Percentiles rank a stretch among this genome's conserved stretches.
Conservation (phyloP, 2,329 filamentous ascomycete genomes). For the Fusarium piperis region DNA sequence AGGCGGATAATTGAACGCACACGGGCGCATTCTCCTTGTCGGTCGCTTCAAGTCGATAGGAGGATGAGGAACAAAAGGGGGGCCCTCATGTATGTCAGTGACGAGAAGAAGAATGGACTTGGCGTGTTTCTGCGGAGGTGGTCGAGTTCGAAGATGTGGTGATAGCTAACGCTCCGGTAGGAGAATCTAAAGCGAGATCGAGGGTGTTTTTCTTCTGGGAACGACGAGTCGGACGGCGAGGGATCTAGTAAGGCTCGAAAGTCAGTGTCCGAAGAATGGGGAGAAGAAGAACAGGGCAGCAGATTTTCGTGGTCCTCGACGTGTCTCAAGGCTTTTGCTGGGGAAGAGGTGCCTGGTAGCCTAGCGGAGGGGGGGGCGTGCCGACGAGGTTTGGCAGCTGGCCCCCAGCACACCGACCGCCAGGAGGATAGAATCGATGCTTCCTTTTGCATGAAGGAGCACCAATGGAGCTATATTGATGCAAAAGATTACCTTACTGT, state of each 20-base stretch:
- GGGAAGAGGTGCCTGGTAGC: constrained; percentile 1
- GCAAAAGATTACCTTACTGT: constrained; percentile 18
- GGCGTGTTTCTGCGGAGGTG: neutral
- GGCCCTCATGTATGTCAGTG: neutral
- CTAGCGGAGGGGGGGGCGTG: constrained; percentile 14
- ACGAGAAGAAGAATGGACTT: neutral
- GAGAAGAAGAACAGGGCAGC: constrained; percentile 9
- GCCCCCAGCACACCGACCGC: neutral
- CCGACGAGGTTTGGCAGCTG: neutral
- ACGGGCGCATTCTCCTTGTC: neutral
- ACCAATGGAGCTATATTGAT: neutral
- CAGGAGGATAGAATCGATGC: neutral
- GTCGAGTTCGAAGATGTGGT: neutral
- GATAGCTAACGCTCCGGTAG: neutral
- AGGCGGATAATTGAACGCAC: neutral
- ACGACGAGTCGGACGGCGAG: neutral
- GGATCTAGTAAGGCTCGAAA: neutral
- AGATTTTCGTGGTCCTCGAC: constrained; percentile 18
- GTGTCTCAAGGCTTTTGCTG: constrained; percentile 9
- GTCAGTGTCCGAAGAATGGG: neutral
- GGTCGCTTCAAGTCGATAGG: constrained; percentile 5
- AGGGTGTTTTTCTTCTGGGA: neutral
- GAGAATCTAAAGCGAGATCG: neutral
- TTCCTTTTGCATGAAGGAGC: neutral
- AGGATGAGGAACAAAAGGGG: constrained; percentile 1